Evolutionary conservation across 768 basidiomycete species (phyloP), one percentile per base, ranked within the genome.

Genomic region (Rhizopogon sp.): DNA sequence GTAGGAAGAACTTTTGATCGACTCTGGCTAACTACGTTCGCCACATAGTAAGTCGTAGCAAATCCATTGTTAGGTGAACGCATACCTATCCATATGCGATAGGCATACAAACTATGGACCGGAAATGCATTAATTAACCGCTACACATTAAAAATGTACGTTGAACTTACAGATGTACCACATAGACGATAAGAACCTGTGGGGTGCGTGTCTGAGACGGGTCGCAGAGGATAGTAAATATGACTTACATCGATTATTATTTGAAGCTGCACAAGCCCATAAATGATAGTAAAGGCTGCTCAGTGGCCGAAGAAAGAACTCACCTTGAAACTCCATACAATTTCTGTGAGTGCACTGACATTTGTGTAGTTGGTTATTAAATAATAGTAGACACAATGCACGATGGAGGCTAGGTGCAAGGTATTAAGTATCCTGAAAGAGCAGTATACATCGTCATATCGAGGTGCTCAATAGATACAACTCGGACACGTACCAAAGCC

Each of bases 331-430:
- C 39, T 25, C 74, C 73, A 72, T 22, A 63, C 68, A 2, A 72
- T 66, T 5, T 54, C 58, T 3, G 65, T 50, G 25, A 74, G 49
- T 22, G 62, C 62, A 8, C 52, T 1, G 5, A 70, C 63, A 53
- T 73, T 69, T 31, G 51, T 59, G 46, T 66, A 73, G 44, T 70
- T 74, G 14, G 59, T 61, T 39, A 76, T 65, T 28, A 71, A 52
- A 62, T 74, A 75, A 57, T 63, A 68, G 59, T 76, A 75, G 17
- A 74, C 31, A 22, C 61, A 62, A 49, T 74, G 71, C 3, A 70
- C 66, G 31, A 73, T 59, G n/a, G 75, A 62, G 0, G 63, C 64
- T 17, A 74, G 58, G 41, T 74, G 72, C 8, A 72, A 52, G 13
- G 68, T 66, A 57, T 74, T 72, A 14, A 75, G 62, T 9, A 68